These are phyloP conservation scores for Xylaria sp. DNA, from an alignment of 2,329 filamentous ascomycete genomes.

Conservation along the genomic window DNA sequence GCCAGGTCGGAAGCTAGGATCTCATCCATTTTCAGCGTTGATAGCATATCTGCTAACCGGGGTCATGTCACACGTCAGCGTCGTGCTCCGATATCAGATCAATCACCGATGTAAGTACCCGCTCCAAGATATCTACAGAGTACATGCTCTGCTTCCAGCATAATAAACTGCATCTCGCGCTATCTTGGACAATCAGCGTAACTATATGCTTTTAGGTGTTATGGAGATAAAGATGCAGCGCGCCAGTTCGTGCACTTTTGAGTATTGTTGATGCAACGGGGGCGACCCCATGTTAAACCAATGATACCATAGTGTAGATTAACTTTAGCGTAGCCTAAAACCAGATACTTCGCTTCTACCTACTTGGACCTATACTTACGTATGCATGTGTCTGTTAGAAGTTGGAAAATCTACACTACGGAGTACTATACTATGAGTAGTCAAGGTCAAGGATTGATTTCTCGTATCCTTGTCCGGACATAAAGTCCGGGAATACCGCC, in stretches of 20 bases:
- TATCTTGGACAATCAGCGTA: background rate
- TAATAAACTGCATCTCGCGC: background rate
- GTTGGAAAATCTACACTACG: slow-evolving; percentile 1
- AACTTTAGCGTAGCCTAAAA: background rate
- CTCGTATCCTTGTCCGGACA: slow-evolving; percentile 14
- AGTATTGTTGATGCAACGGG: background rate
- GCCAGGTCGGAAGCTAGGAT: slow-evolving; percentile 18
- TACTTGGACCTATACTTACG: background rate
- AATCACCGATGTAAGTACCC: slow-evolving; percentile 32
- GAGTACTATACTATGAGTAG: background rate
- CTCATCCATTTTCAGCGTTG: slow-evolving; percentile 12
- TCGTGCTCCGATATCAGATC: slow-evolving; percentile 37
- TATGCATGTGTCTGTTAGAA: slow-evolving; percentile 18
- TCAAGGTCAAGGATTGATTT: slow-evolving; percentile 11
- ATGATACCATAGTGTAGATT: background rate
- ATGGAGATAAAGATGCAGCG: background rate
- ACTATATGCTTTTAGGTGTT: background rate
- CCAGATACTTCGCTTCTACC: background rate
- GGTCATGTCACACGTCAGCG: slow-evolving; percentile 33
- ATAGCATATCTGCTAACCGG: slow-evolving; percentile 7
- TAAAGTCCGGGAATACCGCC: background rate
- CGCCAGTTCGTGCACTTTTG: background rate
- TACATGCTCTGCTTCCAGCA: background rate
- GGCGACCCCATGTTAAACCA: background rate
- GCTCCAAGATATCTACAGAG: slow-evolving; percentile 19